Base-by-base conservation (phyloP, 2,329 filamentous ascomycete species). In the Ophiocordyceps camponoti-rufipedis region DNA sequence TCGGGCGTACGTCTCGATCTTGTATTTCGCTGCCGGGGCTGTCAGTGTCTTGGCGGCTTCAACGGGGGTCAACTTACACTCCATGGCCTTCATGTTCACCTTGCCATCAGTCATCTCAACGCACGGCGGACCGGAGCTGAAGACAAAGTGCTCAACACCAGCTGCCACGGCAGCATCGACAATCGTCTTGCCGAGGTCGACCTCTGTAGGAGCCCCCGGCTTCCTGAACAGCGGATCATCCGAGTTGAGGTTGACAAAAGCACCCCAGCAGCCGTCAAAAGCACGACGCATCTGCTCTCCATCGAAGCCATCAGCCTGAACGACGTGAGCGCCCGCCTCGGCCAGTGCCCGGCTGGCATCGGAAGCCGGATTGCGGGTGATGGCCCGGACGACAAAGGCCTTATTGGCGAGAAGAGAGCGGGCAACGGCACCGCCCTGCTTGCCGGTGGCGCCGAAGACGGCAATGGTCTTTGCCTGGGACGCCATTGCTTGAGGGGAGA, bases 121-220 rank as follows among this genome's bases (percentile, higher is more conserved):
- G 12, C 42, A 44, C 3, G 53, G 48, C 1, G 53, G 51, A 0
- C 54, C 47, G 10, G 42, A 44, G 39, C 53, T 55, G 43, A 51
- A 59, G 16, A 60, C 51, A 3, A 60, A 48, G 44, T 58, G 51
- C 41, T 53, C 32, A 1, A 59, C 53, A 10, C 56, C 54, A 2
- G 52, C 54, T 8, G 48, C 19, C 8, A 50, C 49, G 1, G 56
- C 56, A 2, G 48, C 49, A 31, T 58, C 53, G 33, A 58, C 48
- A 23, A 60, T 52, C 2, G 28, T 51, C 28, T 54, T 54, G 8
- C 58, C 58, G 45, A 59, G 42, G 5, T 55, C 57, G 14, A 54
- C 54, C 44, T 61, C 58, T 1, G 47, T 54, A 0, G 54, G 52
- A 1, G 53, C 53, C 19, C 51, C 31, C 16, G 44, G 38, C 12